phyloP scores from a whole-genome alignment of 2,329 filamentous ascomycete genomes.

The Neonectria coccinea region DNA sequence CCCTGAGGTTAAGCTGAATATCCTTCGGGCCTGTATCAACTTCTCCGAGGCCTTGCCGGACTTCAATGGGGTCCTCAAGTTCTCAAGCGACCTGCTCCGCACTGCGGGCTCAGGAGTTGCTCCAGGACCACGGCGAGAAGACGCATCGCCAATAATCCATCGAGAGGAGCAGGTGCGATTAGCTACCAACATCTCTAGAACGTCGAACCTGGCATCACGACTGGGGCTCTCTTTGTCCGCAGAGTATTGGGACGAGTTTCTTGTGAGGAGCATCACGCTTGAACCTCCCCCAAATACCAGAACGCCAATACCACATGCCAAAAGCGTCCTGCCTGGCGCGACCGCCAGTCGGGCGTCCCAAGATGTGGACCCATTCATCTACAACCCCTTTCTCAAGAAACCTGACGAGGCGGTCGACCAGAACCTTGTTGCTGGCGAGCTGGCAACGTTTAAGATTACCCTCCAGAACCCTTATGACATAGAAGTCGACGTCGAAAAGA shows the following conservation, averaged over 20 bases:
- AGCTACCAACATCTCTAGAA: slow-evolving; percentile 87
- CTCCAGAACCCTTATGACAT: slow-evolving; percentile 96
- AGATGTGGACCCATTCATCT: slow-evolving; percentile 87
- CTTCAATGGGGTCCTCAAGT: slow-evolving; percentile 88
- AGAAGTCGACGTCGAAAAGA: slow-evolving; percentile 87
- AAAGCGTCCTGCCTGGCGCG: slow-evolving; percentile 64
- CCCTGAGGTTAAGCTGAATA: slow-evolving; percentile 82
- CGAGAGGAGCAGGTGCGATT: slow-evolving; percentile 88
- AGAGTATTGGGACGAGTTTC: slow-evolving; percentile 97
- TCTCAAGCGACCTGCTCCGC: slow-evolving; percentile 85
- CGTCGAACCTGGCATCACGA: slow-evolving; percentile 79
- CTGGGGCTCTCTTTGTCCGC: slow-evolving; percentile 79
- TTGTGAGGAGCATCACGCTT: slow-evolving; percentile 82
- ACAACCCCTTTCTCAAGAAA: slow-evolving; percentile 89
- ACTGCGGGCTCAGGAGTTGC: slow-evolving; percentile 85
- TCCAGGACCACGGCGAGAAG: slow-evolving; percentile 74
- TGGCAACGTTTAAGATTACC: slow-evolving; percentile 81
- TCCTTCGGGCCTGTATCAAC: slow-evolving; percentile 89
- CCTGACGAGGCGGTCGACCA: slow-evolving; percentile 70
- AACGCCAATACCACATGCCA: slow-evolving; percentile 74
- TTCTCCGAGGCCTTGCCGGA: slow-evolving; percentile 95
- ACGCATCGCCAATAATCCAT: slow-evolving; percentile 76
- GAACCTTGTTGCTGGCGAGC: slow-evolving; percentile 82
- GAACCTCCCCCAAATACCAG: slow-evolving; percentile 70
- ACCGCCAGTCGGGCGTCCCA: slow-evolving; percentile 65